Percentiles rank a stretch among this genome's conserved stretches.
Conservation (phyloP, 23 red algal species). For the Gracilaria caudata region DNA sequence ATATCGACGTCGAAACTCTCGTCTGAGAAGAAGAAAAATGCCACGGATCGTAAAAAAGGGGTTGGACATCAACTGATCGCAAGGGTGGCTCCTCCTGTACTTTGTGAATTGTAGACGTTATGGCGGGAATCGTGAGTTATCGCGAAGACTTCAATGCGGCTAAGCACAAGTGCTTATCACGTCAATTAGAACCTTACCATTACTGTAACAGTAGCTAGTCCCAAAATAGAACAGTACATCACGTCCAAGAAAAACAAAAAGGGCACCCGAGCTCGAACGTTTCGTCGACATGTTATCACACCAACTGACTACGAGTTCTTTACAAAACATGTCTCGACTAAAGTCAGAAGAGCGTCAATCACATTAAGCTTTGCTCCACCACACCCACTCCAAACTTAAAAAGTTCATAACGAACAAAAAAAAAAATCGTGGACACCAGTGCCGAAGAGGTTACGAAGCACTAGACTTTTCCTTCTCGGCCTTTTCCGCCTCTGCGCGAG, state of each 20-base stretch:
- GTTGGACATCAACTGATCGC: neutral
- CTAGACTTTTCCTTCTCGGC: slow-evolving; percentile 11
- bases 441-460: neutral
- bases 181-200: neutral
- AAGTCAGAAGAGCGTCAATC: neutral
- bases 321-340: slow-evolving; percentile 21
- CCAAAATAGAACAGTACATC: neutral
- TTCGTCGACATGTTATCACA: slow-evolving; percentile 6
- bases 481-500: slow-evolving; percentile 68
- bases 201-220: neutral
- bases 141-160: no score
- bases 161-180: no score
- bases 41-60: no score
- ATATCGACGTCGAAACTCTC: no score
- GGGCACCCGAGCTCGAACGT: neutral
- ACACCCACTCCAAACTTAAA: slow-evolving; percentile 7
- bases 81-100: no score
- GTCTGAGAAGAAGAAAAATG: no score
- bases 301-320: neutral
- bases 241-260: neutral
- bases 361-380: slow-evolving; percentile 20
- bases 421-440: neutral
- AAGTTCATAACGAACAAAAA: neutral
- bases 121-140: neutral
- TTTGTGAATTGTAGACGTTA: neutral